These are phyloP conservation scores for Fonsecaea erecta DNA, from an alignment of 2,329 filamentous ascomycete genomes.

Conservation along the genomic window DNA sequence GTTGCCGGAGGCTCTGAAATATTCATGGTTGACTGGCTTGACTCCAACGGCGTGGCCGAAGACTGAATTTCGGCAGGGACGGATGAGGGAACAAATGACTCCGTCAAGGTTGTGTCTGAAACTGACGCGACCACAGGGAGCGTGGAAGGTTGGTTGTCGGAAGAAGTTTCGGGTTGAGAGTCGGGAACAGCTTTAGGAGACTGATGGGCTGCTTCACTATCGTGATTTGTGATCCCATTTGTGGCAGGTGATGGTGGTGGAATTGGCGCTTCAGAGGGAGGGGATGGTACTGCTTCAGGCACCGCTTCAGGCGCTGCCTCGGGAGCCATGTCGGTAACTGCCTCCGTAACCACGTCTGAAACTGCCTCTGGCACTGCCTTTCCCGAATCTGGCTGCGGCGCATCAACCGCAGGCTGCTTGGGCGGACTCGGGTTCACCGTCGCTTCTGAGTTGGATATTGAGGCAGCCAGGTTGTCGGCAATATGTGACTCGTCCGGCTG, in stretches of 20 bases:
- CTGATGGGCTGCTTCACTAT: slow-evolving; percentile 8
- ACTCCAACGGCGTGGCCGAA: slow-evolving; percentile 24
- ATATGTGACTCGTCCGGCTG: slow-evolving; percentile 32
- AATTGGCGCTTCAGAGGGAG: not conserved
- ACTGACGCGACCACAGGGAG: slow-evolving; percentile 16
- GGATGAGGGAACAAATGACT: slow-evolving; percentile 34
- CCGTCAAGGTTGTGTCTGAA: slow-evolving; percentile 21
- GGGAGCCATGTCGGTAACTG: slow-evolving; percentile 18
- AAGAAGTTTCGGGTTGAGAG: slow-evolving; percentile 28
- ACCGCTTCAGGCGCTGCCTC: slow-evolving; percentile 7
- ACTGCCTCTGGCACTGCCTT: slow-evolving; percentile 11
- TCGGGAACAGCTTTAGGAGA: slow-evolving; percentile 23
- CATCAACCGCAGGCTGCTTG: slow-evolving; percentile 15
- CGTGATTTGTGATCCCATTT: slow-evolving; percentile 19
- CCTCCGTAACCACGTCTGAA: slow-evolving; percentile 15
- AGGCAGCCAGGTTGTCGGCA: slow-evolving; percentile 33
- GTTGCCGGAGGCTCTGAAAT: slow-evolving; percentile 25
- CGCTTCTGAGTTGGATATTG: slow-evolving; percentile 36
- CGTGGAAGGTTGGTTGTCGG: slow-evolving; percentile 5
- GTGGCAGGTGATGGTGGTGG: slow-evolving; percentile 13
- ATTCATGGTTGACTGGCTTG: slow-evolving; percentile 23
- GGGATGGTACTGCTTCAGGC: not conserved
- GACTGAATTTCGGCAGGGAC: slow-evolving; percentile 31
- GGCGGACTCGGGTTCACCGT: slow-evolving; percentile 17
- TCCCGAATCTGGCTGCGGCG: slow-evolving; percentile 14